Base-by-base conservation (phyloP, 352 stramenopile genomes). In the Phytophthora sp. region DNA sequence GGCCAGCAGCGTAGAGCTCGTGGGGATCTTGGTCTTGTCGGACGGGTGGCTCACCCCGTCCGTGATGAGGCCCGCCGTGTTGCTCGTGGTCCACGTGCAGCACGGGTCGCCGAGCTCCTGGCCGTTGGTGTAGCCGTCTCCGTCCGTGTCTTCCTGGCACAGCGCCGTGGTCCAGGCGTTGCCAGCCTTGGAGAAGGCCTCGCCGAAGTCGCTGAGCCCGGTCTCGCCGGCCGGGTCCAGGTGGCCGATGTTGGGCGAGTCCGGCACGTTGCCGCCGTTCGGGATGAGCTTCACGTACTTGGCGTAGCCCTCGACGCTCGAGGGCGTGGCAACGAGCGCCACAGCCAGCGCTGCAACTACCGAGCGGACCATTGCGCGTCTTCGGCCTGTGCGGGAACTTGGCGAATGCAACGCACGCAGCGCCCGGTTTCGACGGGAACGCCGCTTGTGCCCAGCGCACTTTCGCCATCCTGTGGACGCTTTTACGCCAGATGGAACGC, bases 91-190 rank as follows among this genome's bases (percentile, higher is more conserved):
- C 88, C 88, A 96, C 43, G 69, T 79, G 63, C 88, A 96, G 72
- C 88, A 93, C 12, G 87, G 84, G 44, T 96, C 88, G 26, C 88
- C 86, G 4, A 96, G 78, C 45, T 96, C 88, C 61, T 92, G 73
- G 31, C 88, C 88, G 61, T 96, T 96, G 12, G 80, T 92, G 65
- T 86, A 87, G 17, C 88, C 88, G 49, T 96, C 88, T 52, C 78
- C 80, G 54, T 96, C 88, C 24, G 82, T 74, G 62, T 96, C 88
- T 27, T 71, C 61, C 38, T 83, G 32, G 46, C 88, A 96, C 21
- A 96, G 57, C 18, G 55, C 32, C 4, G 44, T 32, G 13, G 54
- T 82, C 87, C 87, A 94, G 2, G 55, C 42, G 52, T 79, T 61
- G 10, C 75, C 77, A 0, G 75, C 77, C 7, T 54, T 70, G 2